Evolutionary conservation across 805 yeast genomes (phyloP), one percentile per base, ranked within the genome.

Genomic region (Vanderwaltozyma yarrowii): DNA sequence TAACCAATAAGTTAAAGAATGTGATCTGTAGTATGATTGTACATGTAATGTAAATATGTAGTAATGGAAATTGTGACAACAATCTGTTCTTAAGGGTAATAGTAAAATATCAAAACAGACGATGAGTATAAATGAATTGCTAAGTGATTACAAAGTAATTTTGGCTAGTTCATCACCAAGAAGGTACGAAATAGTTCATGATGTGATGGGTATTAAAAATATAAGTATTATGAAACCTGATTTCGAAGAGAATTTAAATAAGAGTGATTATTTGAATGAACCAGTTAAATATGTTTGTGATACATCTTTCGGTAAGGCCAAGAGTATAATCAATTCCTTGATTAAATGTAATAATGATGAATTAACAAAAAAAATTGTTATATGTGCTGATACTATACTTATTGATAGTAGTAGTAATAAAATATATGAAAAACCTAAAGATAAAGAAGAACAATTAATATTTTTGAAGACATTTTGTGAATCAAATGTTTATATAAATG

Each of bases 161-260:
- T 67, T 89, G 6, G 96, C 95, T 0, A 85, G 95, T 2, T 71
- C 82, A 1, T 88, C 96, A 0, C 89, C 94, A 2, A 68, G 96
- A 42, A 64, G 98, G 40, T 60, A 65, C 38, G 84, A 83, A 39
- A 80, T 92, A n/a, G 51, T 92, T 21, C 51, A 58, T 5, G 75
- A 80, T 46, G 46, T 41, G 1, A 56, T 81, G 55, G 79, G 79
- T 0, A 58, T 81, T 27, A 35, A 54, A 0, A 53, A 72, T 8
- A 49, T 69, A 11, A 60, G 58, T 19, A 64, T 81, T 0, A 57
- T 71, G 12, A 74, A 77, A 15, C 82, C 96, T 0, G 63, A 73
- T 9, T 89, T 86, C 52, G 80, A 75, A 37, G 98, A 89, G 56
- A 67, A 88, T 55, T 64, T 92, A 30, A 65, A 73, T 41, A 86